Conservation (phyloP, 1,284 basidiomycete species). For the Pascua sp. region DNA sequence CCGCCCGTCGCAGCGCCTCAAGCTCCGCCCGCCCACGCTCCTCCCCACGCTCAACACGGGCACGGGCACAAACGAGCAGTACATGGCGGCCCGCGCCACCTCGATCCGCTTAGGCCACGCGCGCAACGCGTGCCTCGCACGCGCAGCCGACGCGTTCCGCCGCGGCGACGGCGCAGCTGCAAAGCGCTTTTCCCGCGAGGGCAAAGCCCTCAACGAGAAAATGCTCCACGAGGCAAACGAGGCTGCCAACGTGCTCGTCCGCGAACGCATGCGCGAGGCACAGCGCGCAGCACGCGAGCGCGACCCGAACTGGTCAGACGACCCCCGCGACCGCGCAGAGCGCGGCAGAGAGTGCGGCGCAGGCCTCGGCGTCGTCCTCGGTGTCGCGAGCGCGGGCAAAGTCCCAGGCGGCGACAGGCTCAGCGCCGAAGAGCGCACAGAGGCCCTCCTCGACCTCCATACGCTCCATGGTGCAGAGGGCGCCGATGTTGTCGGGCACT, state of each 20-base stretch:
- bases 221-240: slow-evolving; percentile 79
- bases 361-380: slow-evolving; percentile 77
- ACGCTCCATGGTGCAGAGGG: slow-evolving; percentile 88
- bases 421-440: slow-evolving; percentile 75
- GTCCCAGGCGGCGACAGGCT: slow-evolving; percentile 56
- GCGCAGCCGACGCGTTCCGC: slow-evolving; percentile 92
- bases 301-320: slow-evolving; percentile 73
- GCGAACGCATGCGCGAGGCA: slow-evolving; percentile 69
- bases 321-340: slow-evolving; percentile 69
- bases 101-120: slow-evolving; percentile 88
- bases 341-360: slow-evolving; percentile 75
- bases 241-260: slow-evolving; percentile 72
- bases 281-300: slow-evolving; percentile 69
- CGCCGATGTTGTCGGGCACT: slow-evolving; percentile 83
- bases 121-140: slow-evolving; percentile 88
- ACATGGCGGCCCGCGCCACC: slow-evolving; percentile 79
- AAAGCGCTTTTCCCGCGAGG: slow-evolving; percentile 87
- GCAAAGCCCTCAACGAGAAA: slow-evolving; percentile 83
- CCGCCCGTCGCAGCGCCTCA: slow-evolving; percentile 75
- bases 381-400: slow-evolving; percentile 63
- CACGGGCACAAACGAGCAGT: slow-evolving; percentile 69
- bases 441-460: slow-evolving; percentile 76
- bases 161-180: slow-evolving; percentile 91
- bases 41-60: slow-evolving; percentile 86
- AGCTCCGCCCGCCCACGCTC: slow-evolving; percentile 73